Evolutionary conservation across 106 monocot species (phyloP), one percentile per base, ranked within the genome.

Genomic region (Dactylorhiza incarnata): DNA sequence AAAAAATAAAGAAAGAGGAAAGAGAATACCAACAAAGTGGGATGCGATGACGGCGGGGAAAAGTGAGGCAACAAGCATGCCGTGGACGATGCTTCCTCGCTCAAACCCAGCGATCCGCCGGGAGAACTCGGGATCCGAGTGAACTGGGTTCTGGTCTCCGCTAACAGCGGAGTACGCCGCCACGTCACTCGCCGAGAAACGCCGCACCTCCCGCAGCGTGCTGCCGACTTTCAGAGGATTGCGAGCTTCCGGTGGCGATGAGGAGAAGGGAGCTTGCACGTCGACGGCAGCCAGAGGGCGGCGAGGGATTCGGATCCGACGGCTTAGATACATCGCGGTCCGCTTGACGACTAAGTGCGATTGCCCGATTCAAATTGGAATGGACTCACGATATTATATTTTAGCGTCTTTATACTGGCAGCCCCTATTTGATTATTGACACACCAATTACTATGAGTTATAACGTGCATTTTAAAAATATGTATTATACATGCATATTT

Each of bases 41-140:
- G 92, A 83, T 52, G 95, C 89, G 65, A 95, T 90, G 77, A 92
- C 49, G 56, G 83, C 74, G 37, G 95, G 92, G 81, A 95, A 92
- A 68, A 95, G 82, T 12, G 95, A 92, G 23, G 88, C 89, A 26
- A 95, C 92, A 77, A 92, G 92, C 89, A 95, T 87, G 62, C 95
- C 95, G 73, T 95, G 92, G 48, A 95, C 95, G 74, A 95, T 73
- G 8, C 81, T 71, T 49, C 92, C 89, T 50, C 80, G 63, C 5
- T 75, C 78, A 80, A 95, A 95, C 23, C 86, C 92, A 16, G 82
- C 85, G 22, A 81, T 73, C 3, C 12, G 19, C 2, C 73, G 75
- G 26, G 95, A 87, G 73, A 83, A 78, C 1, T 81, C 88, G 58
- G 67, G 74, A n/a, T 92, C 86, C 50, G 86, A 71, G 45, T 95